Base-by-base conservation (phyloP, 2,329 filamentous ascomycete species). In the Magnaporthiopsis incrustans region DNA sequence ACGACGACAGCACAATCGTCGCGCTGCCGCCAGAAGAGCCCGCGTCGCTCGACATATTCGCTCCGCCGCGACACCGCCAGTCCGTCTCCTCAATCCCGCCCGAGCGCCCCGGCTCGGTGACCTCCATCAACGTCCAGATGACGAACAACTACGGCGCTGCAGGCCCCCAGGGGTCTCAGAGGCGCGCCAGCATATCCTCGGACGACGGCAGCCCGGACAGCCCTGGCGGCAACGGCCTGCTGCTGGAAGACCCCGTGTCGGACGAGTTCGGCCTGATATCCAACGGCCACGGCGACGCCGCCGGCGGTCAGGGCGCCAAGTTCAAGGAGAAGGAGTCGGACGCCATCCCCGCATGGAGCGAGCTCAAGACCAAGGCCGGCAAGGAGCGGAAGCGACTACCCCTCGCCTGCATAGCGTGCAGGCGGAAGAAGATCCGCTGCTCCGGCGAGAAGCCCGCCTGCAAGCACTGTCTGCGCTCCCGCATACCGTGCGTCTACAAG, bases 361-460 rank as follows among this genome's bases (percentile, higher is more conserved):
- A 94, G 73, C 79, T 93, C 67, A 94, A 94, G 75, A 94, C 90
- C 4, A 94, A 94, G 75, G 95, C 95, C 2, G 95, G 95, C 22
- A 99, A 98, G 75, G 95, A 98, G 75, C 86, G 95, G 63, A 98
- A 98, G 76, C 85, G 95, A 58, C 79, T 99, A 44, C 95, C 95
- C 2, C 81, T 98, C 63, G 95, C 95, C 22, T 99, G 95, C 74
- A 97, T 98, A 71, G 93, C 93, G 53, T 99, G 95, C 73, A 86
- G 95, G 44, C 85, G 95, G 71, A 99, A 99, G 79, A 99, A 99
- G 80, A 98, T 99, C 67, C 88, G 94, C 63, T 99, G 95, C 74
- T 98, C 94, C 0, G 95, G 95, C 65, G 95, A 98, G 79, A 98
- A 97, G 76, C 95, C 95, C 3, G 91, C 93, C 0, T 99, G 95